phyloP scores from a whole-genome alignment of 2,329 filamentous ascomycete species.

The Lachnellula subtilissima region DNA sequence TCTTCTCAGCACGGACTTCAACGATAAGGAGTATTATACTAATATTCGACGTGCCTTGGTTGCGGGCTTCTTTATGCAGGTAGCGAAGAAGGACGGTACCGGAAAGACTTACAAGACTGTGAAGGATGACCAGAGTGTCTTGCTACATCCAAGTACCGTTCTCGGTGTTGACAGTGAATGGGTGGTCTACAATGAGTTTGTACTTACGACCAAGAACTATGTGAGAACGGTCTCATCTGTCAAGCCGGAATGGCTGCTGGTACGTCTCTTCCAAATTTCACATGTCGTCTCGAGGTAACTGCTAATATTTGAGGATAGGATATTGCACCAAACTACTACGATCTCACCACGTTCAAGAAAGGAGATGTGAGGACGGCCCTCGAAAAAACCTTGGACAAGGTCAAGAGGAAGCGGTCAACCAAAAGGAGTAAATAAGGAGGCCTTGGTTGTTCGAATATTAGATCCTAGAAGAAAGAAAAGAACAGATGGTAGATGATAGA shows the following conservation, averaged over 20 bases:
- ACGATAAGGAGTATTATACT: constrained; percentile 95
- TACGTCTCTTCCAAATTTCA: constrained; percentile 42
- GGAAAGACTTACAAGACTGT: constrained; percentile 92
- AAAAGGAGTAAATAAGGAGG: constrained; percentile 21
- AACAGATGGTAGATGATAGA: not conserved
- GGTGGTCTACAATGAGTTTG: constrained; percentile 98
- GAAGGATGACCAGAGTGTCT: constrained; percentile 91
- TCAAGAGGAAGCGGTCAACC: constrained; percentile 46
- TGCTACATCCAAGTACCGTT: constrained; percentile 90
- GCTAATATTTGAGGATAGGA: constrained; percentile 57
- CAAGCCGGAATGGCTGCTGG: constrained; percentile 88
- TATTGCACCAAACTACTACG: constrained; percentile 90
- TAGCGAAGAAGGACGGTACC: constrained; percentile 84
- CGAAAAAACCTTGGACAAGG: constrained; percentile 52
- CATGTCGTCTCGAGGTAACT: not conserved
- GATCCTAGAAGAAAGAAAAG: not conserved
- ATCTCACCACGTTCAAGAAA: constrained; percentile 75
- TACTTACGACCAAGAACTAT: constrained; percentile 96
- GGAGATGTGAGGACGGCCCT: constrained; percentile 76
- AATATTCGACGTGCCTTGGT: constrained; percentile 93
- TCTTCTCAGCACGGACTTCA: constrained; percentile 81
- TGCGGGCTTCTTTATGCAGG: constrained; percentile 98
- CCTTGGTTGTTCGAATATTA: not conserved
- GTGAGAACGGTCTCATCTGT: constrained; percentile 90
- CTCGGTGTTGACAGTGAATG: constrained; percentile 86